A percentile compares a stretch with the other conserved stretches of the same genome.
These are phyloP conservation scores for Actinomortierella ambigua DNA, from an alignment of 371 early-diverging fungal genomes.

Conservation along the genomic window DNA sequence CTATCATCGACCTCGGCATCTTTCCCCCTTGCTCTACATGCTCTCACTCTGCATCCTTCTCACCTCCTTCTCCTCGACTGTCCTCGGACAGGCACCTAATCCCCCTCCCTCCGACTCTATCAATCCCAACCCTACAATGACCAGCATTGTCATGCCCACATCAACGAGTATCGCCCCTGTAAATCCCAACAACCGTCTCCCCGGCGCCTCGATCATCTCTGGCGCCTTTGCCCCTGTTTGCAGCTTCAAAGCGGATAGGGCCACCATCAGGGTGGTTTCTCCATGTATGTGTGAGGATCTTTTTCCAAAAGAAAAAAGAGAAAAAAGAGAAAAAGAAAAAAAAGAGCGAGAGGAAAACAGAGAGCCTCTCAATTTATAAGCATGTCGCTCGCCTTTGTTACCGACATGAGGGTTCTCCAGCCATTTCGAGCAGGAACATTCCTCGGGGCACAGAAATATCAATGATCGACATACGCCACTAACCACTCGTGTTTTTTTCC, in stretches of 20 bases:
- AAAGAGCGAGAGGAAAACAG: background rate
- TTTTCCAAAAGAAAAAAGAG: conserved; percentile 2
- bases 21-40: background rate
- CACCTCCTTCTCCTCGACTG: background rate
- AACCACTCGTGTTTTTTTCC: no score
- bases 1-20: background rate
- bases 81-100: background rate
- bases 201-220: background rate
- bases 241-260: background rate
- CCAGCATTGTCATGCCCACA: background rate
- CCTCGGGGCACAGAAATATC: background rate
- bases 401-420: background rate
- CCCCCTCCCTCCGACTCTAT: background rate
- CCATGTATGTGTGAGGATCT: background rate
- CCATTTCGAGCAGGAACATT: no score
- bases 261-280: background rate
- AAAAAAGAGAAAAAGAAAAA: background rate
- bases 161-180: background rate
- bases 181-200: conserved; percentile 2
- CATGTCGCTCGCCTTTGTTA: background rate
- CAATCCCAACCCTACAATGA: background rate
- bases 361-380: background rate
- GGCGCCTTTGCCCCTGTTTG: background rate
- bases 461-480: background rate
- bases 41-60: background rate